A percentile compares a stretch with the other conserved stretches of the same genome.
Conservation (phyloP, 345 rosid genomes). For the Raphanus raphanistrum region DNA sequence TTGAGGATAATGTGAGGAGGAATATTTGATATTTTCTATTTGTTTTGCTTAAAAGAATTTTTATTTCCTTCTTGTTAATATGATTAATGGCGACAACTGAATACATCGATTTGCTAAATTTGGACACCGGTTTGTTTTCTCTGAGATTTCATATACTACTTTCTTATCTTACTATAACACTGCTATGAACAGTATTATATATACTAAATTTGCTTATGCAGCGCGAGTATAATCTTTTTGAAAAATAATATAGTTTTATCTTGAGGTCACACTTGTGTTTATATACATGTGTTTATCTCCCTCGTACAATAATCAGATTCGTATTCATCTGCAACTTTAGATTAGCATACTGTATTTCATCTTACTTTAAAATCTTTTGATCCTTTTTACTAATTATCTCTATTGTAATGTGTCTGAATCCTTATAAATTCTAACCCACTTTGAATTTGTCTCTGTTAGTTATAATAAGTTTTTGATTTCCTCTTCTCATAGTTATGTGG, state of each 20-base stretch:
- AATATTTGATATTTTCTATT: background rate
- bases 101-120: background rate
- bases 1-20: slow-evolving; percentile 2
- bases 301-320: background rate
- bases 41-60: background rate
- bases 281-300: background rate
- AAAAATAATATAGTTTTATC: background rate
- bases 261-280: background rate
- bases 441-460: background rate
- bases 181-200: background rate
- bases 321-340: background rate
- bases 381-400: background rate
- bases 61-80: background rate
- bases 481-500: background rate
- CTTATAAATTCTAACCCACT: background rate
- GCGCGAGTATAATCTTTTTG: background rate
- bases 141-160: background rate
- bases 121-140: background rate
- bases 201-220: background rate
- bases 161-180: background rate
- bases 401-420: background rate
- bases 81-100: background rate
- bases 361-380: background rate
- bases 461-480: background rate
- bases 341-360: background rate